Percentiles rank a stretch among this genome's conserved stretches.
phyloP scores from a whole-genome alignment of 179 eudicot genomes.

The Beta corolliflora region DNA sequence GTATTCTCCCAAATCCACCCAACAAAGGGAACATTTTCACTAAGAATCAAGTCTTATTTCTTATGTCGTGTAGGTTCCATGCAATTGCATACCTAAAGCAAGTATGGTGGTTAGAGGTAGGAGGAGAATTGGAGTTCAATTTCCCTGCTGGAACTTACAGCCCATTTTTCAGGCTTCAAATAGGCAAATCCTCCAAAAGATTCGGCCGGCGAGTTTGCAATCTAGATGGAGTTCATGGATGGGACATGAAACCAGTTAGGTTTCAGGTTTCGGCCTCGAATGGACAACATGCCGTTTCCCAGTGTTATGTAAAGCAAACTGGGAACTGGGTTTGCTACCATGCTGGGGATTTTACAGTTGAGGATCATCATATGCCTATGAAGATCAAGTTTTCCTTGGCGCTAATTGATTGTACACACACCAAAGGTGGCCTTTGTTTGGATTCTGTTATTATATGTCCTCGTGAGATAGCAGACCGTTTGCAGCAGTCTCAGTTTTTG shows the following conservation, averaged over 20 bases:
- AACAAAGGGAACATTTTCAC: too few relatives aligned
- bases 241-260: slow-evolving; percentile 64
- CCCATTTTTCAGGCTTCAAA: slow-evolving; percentile 55
- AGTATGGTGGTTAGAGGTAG: slow-evolving; percentile 80
- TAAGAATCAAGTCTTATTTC: not conserved
- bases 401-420: slow-evolving; percentile 84
- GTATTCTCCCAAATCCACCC: not conserved
- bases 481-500: slow-evolving; percentile 13
- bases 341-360: slow-evolving; percentile 64
- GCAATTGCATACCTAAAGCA: slow-evolving; percentile 70
- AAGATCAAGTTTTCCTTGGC: slow-evolving; percentile 62
- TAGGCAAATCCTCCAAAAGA: slow-evolving; percentile 45
- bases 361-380: slow-evolving; percentile 15
- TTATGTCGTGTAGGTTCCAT: slow-evolving; percentile 45
- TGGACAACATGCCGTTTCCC: slow-evolving; percentile 41
- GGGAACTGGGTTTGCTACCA: slow-evolving; percentile 56
- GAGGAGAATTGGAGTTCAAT: slow-evolving; percentile 60
- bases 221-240: slow-evolving; percentile 60
- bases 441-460: slow-evolving; percentile 64
- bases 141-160: slow-evolving; percentile 57
- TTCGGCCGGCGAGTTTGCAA: slow-evolving; percentile 35
- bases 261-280: slow-evolving; percentile 48
- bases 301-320: slow-evolving; percentile 40
- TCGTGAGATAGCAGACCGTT: slow-evolving; percentile 20
- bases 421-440: slow-evolving; percentile 67